These are phyloP conservation scores for Phyllosticta capitalensis DNA, from an alignment of 2,329 filamentous ascomycete species.

Conservation along the genomic window DNA sequence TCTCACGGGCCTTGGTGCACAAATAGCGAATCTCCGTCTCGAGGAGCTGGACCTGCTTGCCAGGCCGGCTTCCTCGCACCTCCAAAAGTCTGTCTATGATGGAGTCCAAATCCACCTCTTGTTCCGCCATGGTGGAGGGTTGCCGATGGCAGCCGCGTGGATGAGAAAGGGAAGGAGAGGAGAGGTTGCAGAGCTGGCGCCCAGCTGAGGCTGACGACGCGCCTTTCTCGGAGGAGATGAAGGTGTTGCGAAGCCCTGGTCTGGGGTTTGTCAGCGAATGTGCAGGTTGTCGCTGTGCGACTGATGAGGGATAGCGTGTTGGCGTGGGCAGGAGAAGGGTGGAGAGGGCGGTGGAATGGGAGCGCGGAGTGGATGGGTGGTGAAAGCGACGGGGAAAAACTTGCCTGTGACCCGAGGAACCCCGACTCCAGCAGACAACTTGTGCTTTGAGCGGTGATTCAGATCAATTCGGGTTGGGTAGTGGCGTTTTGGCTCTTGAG, in stretches of 20 bases:
- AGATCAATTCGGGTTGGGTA: slow-evolving; percentile 4
- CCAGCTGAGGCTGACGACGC: slow-evolving; percentile 8
- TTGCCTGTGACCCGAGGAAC: slow-evolving; percentile 8
- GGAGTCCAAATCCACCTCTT: slow-evolving; percentile 96
- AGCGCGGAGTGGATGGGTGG: slow-evolving; percentile 2
- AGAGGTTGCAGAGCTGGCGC: slow-evolving; percentile 6
- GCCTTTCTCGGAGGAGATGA: slow-evolving; percentile 5
- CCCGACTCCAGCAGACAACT: slow-evolving; percentile 9
- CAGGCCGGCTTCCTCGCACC: slow-evolving; percentile 92
- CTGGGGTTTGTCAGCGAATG: slow-evolving; percentile 6
- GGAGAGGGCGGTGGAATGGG: slow-evolving; percentile 1
- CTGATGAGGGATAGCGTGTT: slow-evolving; percentile 9
- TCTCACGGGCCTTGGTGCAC: slow-evolving; percentile 97
- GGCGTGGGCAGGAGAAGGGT: slow-evolving; percentile 6
- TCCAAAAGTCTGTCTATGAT: slow-evolving; percentile 98
- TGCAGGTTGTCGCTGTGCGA: slow-evolving; percentile 7
- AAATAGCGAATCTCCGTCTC: slow-evolving; percentile 95
- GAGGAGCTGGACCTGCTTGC: slow-evolving; percentile 95
- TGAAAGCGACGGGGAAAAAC: slow-evolving; percentile 5
- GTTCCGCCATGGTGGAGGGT: slow-evolving; percentile 57
- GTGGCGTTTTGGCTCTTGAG: slow-evolving; percentile 26
- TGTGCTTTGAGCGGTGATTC: slow-evolving; percentile 8
- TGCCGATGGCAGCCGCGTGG: slow-evolving; percentile 19
- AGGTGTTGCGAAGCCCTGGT: slow-evolving; percentile 11
- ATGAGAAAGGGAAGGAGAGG: slow-evolving; percentile 3